Evolutionary conservation across 23 red algal species (phyloP), one percentile per base, ranked within the genome.

Genomic region (Pyropia yezoensis): DNA sequence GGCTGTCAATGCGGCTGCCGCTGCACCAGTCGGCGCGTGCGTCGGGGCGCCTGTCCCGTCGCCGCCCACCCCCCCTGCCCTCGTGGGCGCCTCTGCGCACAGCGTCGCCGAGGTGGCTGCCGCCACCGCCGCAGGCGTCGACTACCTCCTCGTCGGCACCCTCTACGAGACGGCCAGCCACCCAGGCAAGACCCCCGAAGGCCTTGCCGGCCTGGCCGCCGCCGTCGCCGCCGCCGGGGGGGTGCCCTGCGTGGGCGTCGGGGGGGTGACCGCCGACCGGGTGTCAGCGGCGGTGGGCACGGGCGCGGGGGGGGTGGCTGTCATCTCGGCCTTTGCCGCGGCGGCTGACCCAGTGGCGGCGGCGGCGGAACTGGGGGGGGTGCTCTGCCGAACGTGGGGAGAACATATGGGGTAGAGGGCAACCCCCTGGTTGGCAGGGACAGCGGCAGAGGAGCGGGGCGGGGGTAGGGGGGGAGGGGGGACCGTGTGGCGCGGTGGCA

Each of bases 91-190:
- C 4, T 47, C 39, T 6, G 39, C 39, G 39, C 39, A 47, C 9
- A 47, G 0, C 0, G 39, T 47, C 39, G 39, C 39, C 6, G 39
- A 47, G 39, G 39, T 47, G 39, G 65, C 65, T 14, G 65, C 65
- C 27, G 65, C 47, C 13, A 32, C 65, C 16, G 65, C 33, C 15
- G 33, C 51, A 16, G 20, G 20, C 53, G 65, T 69, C 16, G 47
- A 33, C 8, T 91, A 91, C 45, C 22, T 91, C 9, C 87, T 83
- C 21, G 78, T 91, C 23, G 87, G 87, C n/a, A 91, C 87, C 20
- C 77, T 91, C 77, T 91, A 67, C 65, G n/a, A 49, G 14, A 77
- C 87, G 6, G 30, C 66, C 45, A 82, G 76, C 34, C 87, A 91
- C 34, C 87, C 87, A 15, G 87, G 71, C 22, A 91, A 91, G 34